phyloP scores from a whole-genome alignment of 2,329 filamentous ascomycete species.

The Cladorrhinum sp. region DNA sequence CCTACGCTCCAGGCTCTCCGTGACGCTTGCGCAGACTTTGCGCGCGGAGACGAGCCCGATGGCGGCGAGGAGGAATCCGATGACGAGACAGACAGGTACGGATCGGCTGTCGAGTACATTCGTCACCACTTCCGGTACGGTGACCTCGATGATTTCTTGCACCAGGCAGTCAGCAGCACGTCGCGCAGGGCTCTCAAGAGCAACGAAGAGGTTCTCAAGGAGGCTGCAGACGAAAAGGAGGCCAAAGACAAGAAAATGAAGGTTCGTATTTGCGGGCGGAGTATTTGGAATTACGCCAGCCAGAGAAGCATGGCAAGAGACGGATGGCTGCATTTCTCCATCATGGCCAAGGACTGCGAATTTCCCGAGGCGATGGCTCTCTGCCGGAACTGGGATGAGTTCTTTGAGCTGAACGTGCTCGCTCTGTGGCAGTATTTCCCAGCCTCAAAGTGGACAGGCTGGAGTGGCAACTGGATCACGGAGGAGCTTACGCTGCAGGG shows the following conservation, averaged over 20 bases:
- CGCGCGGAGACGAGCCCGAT: conserved; percentile 35
- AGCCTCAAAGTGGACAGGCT: conserved; percentile 42
- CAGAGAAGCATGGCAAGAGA: conserved; percentile 44
- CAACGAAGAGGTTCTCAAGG: conserved; percentile 32
- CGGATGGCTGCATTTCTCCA: conserved; percentile 50
- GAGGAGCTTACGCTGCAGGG: conserved; percentile 41
- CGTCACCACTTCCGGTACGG: conserved; percentile 25
- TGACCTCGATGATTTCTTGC: conserved; percentile 27
- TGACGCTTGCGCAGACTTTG: conserved; percentile 49
- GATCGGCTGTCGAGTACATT: conserved; percentile 27
- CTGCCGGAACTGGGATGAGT: conserved; percentile 50
- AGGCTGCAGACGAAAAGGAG: conserved; percentile 31
- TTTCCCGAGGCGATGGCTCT: conserved; percentile 44
- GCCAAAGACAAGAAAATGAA: conserved; percentile 37
- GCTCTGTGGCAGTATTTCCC: conserved; percentile 46
- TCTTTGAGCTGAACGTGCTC: conserved; percentile 46
- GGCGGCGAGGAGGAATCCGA: conserved; percentile 30
- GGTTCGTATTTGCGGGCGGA: conserved; percentile 45
- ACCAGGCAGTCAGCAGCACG: neutral
- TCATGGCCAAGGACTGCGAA: conserved; percentile 47
- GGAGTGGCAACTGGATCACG: conserved; percentile 37
- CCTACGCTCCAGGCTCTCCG: conserved; percentile 47
- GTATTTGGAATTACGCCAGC: conserved; percentile 50
- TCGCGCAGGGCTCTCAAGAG: neutral
- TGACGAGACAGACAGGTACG: conserved; percentile 29